These are phyloP conservation scores for Colletotrichum gigasporum DNA, from an alignment of 2,329 filamentous ascomycete species.

Conservation along the genomic window DNA sequence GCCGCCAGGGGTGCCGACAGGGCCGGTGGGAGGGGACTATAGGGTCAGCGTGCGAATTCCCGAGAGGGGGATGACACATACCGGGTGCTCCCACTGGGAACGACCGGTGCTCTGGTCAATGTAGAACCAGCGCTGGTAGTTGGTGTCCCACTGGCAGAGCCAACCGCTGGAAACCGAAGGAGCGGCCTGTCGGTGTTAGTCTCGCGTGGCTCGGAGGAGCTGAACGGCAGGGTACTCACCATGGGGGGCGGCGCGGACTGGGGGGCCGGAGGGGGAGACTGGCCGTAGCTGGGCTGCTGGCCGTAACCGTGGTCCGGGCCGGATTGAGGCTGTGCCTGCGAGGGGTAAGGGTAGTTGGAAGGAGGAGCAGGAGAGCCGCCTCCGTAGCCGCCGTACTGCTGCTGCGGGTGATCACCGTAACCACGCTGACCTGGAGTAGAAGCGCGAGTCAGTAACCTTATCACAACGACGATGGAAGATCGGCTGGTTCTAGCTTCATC, in stretches of 20 bases:
- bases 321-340: conserved; percentile 31
- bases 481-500: not conserved
- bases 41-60: conserved; percentile 37
- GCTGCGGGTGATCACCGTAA: conserved; percentile 32
- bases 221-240: conserved; percentile 28
- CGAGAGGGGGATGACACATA: too few relatives aligned
- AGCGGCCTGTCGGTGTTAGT: conserved; percentile 19
- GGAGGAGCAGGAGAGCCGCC: conserved; percentile 26
- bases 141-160: conserved; percentile 70
- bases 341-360: conserved; percentile 30
- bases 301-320: conserved; percentile 20
- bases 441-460: conserved; percentile 29
- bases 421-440: conserved; percentile 22
- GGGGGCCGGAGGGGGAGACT: conserved; percentile 33
- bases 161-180: conserved; percentile 64
- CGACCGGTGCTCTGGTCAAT: conserved; percentile 68
- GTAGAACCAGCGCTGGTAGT: conserved; percentile 71
- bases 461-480: conserved; percentile 20
- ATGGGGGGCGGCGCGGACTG: conserved; percentile 45
- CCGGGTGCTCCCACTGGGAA: conserved; percentile 71
- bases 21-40: conserved; percentile 30
- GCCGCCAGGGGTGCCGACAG: conserved; percentile 19
- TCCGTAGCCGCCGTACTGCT: conserved; percentile 32
- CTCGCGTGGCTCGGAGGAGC: conserved; percentile 45
- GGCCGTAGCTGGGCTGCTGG: conserved; percentile 29